Conservation (phyloP, 2,329 filamentous ascomycete genomes). For the Diaporthe nobilis region DNA sequence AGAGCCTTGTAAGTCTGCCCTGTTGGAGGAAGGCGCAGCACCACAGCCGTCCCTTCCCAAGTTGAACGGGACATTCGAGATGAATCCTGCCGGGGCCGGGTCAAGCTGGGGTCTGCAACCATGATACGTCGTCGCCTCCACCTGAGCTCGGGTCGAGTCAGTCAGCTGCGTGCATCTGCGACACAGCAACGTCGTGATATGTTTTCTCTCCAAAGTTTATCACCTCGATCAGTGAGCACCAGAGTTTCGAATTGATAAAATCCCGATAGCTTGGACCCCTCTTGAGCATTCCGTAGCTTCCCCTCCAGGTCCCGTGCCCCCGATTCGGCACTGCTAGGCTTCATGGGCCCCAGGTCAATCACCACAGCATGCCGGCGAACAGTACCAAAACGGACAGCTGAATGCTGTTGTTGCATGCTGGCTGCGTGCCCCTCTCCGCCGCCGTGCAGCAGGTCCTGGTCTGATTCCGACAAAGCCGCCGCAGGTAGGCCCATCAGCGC, state of each 20-base stretch:
- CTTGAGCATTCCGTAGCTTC: not conserved
- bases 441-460: conserved; percentile 10
- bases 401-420: not conserved
- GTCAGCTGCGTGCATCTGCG: conserved; percentile 9
- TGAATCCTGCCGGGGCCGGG: conserved; percentile 15
- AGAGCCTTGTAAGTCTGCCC: conserved; percentile 4
- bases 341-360: conserved; percentile 1
- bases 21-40: conserved; percentile 10
- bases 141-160: conserved; percentile 29
- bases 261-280: conserved; percentile 30
- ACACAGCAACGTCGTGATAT: conserved; percentile 14
- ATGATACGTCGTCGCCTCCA: conserved; percentile 8
- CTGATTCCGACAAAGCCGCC: not conserved
- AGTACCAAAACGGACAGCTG: conserved; percentile 22
- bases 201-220: conserved; percentile 11
- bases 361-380: conserved; percentile 11
- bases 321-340: not conserved
- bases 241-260: conserved; percentile 25
- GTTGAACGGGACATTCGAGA: not conserved
- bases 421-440: not conserved
- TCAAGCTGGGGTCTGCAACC: conserved; percentile 32
- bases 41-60: not conserved
- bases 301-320: conserved; percentile 7
- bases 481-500: conserved; percentile 11
- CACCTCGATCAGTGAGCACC: not conserved